phyloP scores from a whole-genome alignment of 345 rosid genomes.

The Hibiscus tridactylites region DNA sequence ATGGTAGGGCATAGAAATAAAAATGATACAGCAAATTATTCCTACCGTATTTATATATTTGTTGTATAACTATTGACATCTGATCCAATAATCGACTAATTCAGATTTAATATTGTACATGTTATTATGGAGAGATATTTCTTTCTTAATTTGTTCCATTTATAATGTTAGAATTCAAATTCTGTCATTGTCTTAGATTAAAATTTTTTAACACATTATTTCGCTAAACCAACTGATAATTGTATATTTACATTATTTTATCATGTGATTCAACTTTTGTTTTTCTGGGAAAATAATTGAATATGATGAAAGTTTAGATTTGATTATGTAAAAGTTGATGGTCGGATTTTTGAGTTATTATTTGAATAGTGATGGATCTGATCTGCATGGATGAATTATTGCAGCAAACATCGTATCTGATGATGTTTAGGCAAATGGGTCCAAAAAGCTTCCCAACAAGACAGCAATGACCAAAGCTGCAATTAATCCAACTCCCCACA shows the following conservation, averaged over 20 bases:
- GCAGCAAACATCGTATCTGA: not conserved
- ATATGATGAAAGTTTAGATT: not conserved
- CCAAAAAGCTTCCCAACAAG: slow-evolving; percentile 6
- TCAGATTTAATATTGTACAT: no score
- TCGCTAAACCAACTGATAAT: no score
- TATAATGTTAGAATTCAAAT: no score
- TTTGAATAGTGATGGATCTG: not conserved
- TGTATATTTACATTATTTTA: no score
- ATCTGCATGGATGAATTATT: not conserved
- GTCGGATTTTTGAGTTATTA: not conserved
- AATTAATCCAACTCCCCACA: not conserved
- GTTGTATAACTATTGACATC: no score
- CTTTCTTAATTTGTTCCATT: no score
- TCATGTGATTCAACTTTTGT: not conserved
- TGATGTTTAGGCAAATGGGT: not conserved
- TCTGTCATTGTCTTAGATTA: no score
- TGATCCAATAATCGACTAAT: no score
- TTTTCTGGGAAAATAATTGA: not conserved
- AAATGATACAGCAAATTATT: not conserved
- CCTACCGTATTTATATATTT: not conserved
- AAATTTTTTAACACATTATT: no score
- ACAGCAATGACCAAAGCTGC: not conserved
- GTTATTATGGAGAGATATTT: no score
- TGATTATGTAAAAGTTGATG: not conserved
- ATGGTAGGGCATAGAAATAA: slow-evolving; percentile 1